Percentiles rank a stretch among this genome's conserved stretches.
phyloP scores from a whole-genome alignment of 805 yeast species.

The Ogataea zsoltii region DNA sequence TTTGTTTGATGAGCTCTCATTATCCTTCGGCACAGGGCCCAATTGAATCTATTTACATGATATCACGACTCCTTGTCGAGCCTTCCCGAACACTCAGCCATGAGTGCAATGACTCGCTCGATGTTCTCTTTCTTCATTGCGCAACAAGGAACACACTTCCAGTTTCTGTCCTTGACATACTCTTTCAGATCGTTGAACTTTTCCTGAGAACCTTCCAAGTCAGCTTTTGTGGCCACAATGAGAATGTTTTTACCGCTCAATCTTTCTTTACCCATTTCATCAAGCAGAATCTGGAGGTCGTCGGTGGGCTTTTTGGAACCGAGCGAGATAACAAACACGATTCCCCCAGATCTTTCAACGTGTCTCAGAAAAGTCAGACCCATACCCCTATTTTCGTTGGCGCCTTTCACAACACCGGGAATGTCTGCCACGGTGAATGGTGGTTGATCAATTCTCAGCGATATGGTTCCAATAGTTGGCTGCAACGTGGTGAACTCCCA shows the following conservation, averaged over 20 bases:
- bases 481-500: slow-evolving; percentile 96
- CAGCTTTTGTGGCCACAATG: slow-evolving; percentile 94
- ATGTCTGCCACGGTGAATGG: slow-evolving; percentile 95
- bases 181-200: slow-evolving; percentile 47
- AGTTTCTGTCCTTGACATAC: slow-evolving; percentile 44
- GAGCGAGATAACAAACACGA: slow-evolving; percentile 82
- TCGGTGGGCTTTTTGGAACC: slow-evolving; percentile 65
- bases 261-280: slow-evolving; percentile 71
- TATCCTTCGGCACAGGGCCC: slow-evolving; percentile 13
- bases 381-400: slow-evolving; percentile 83
- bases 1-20: slow-evolving; percentile 44
- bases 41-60: slow-evolving; percentile 2
- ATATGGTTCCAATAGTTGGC: slow-evolving; percentile 89
- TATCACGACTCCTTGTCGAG: slow-evolving; percentile 4
- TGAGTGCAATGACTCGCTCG: slow-evolving; percentile 64
- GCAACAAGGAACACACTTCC: slow-evolving; percentile 85
- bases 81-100: slow-evolving; percentile 60
- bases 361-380: slow-evolving; percentile 92
- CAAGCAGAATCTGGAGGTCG: slow-evolving; percentile 62
- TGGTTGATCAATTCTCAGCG: slow-evolving; percentile 58
- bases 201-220: slow-evolving; percentile 54
- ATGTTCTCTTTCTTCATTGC: slow-evolving; percentile 74
- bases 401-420: slow-evolving; percentile 93
- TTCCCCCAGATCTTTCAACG: slow-evolving; percentile 86
- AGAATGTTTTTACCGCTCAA: slow-evolving; percentile 62